Evolutionary conservation across 2,329 filamentous ascomycete genomes (phyloP), one percentile per base, ranked within the genome.

Genomic region (Aspergillus tubingensis): DNA sequence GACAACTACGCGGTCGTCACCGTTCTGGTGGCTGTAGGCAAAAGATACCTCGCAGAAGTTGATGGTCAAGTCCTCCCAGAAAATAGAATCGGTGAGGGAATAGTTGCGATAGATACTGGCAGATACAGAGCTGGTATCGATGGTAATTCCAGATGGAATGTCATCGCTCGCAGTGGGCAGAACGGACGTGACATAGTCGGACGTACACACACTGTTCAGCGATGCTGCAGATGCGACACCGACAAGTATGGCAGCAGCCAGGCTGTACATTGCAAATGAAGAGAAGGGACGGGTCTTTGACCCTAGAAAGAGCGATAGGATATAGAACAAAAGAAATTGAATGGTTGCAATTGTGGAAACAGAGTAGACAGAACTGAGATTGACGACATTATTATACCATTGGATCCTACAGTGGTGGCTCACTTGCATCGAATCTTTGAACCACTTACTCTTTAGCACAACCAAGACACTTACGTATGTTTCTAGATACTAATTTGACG

Each of bases 21-120:
- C 13, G 27, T 36, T 51, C 27, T 51, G 48, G 48, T 51, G 48
- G 48, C 11, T 36, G 27, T 51, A 51, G 21, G 48, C 48, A 32
- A 51, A 51, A 11, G 48, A 51, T 11, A 51, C 25, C 5, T 51
- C 49, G 27, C 49, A 51, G 49, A 51, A 51, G 49, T 51, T 51
- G 25, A 51, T 51, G 27, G 13, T 51, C 27, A 51, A 19, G n/a
- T 51, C 49, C 10, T 51, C 49, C 49, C 49, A 51, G 25, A 51
- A 51, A 11, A n/a, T 51, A 3, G 49, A 23, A 19, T 32, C 27
- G 25, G 49, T 30, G 25, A 51, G 23, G 15, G 49, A 38, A 27
- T 51, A 51, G 27, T 51, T 51, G 49, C 15, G 23, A 8, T 30
- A 51, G 8, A 32, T 21, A 32, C 49, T 51, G 15, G 49, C 27